These are phyloP conservation scores for Epichloe festucae DNA, from an alignment of 2,329 filamentous ascomycete genomes.

Conservation along the genomic window DNA sequence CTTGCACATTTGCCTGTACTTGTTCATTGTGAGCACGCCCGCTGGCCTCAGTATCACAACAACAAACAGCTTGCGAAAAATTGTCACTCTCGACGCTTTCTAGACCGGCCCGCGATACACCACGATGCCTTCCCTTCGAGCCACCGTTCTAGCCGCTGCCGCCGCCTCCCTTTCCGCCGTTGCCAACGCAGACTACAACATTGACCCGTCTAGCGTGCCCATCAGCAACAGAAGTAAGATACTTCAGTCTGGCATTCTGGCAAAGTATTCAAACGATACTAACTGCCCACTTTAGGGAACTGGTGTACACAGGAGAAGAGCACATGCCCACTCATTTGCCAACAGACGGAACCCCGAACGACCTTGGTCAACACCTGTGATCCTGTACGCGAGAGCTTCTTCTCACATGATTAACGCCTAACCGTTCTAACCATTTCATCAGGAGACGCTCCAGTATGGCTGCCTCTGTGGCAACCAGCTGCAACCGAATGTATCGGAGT, in stretches of 20 bases:
- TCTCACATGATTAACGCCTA: neutral
- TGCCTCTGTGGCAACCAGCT: slow-evolving; percentile 58
- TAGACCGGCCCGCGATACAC: neutral
- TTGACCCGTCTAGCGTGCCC: slow-evolving; percentile 50
- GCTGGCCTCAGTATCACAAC: neutral
- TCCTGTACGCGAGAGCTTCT: slow-evolving; percentile 31
- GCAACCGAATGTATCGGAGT: slow-evolving; percentile 61
- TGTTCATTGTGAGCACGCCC: neutral
- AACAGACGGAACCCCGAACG: slow-evolving; percentile 39
- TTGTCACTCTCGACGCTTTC: neutral
- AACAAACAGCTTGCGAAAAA: neutral
- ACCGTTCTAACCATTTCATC: neutral
- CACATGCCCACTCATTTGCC: slow-evolving; percentile 61
- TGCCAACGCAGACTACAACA: slow-evolving; percentile 43
- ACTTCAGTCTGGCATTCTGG: neutral
- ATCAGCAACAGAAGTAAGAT: slow-evolving; percentile 37
- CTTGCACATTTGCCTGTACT: neutral
- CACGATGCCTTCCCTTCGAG: slow-evolving; percentile 43
- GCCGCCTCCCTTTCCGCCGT: slow-evolving; percentile 33
- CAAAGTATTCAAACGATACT: slow-evolving; percentile 7
- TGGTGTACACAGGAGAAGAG: slow-evolving; percentile 55
- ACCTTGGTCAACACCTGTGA: slow-evolving; percentile 54
- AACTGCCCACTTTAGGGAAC: slow-evolving; percentile 24
- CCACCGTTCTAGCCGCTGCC: slow-evolving; percentile 40
- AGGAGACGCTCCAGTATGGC: slow-evolving; percentile 51